These are phyloP conservation scores for Oenanthe javanica DNA, from an alignment of 140 eudicot genomes.

Conservation along the genomic window DNA sequence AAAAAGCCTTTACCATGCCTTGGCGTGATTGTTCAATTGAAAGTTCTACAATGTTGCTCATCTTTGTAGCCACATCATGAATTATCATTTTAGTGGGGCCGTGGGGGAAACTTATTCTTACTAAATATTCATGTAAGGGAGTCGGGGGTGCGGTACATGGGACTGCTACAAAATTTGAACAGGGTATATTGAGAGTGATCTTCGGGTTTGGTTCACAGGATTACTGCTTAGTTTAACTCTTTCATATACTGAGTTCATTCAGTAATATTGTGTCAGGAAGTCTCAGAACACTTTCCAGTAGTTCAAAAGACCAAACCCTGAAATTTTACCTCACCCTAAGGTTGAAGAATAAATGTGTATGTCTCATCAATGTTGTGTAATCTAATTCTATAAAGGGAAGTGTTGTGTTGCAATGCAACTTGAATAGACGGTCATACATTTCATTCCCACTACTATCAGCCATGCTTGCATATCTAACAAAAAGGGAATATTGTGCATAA, in stretches of 20 bases:
- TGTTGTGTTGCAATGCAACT: not conserved
- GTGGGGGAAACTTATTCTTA: not conserved
- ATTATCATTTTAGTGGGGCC: not conserved
- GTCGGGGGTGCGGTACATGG: not conserved
- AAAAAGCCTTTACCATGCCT: not conserved
- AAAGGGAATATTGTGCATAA: not conserved
- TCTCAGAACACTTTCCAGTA: not conserved
- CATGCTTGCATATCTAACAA: conserved; percentile 1
- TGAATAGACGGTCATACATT: not conserved
- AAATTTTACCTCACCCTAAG: not conserved
- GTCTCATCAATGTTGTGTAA: conserved; percentile 1
- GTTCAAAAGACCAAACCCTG: not conserved
- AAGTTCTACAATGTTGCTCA: not conserved
- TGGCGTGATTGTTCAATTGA: not conserved
- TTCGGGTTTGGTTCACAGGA: not conserved
- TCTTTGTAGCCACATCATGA: not conserved
- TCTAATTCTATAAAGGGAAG: not conserved
- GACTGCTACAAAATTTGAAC: not conserved
- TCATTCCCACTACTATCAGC: not conserved
- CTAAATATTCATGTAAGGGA: not conserved
- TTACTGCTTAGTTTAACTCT: not conserved
- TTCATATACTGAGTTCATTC: not conserved
- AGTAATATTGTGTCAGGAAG: too few relatives aligned
- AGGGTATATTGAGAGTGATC: not conserved
- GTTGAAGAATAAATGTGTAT: not conserved